phyloP scores from a whole-genome alignment of 257 asterid genomes.

The Prunella vulgaris region DNA sequence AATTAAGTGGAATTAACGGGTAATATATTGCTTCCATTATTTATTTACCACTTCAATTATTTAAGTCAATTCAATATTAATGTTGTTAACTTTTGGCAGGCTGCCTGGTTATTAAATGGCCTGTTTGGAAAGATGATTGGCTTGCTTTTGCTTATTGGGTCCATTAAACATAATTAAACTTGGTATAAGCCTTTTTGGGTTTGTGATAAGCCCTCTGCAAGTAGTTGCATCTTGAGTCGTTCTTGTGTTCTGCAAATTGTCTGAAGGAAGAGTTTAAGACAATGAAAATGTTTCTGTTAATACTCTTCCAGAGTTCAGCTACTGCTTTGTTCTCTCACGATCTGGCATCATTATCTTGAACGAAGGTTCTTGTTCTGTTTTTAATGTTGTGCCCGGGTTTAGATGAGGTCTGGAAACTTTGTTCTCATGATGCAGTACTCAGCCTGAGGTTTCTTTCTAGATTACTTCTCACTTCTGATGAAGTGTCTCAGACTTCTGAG shows the following conservation, averaged over 20 bases:
- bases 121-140: slow-evolving; percentile 54
- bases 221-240: slow-evolving; percentile 23
- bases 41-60: slow-evolving; percentile 14
- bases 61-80: slow-evolving; percentile 35
- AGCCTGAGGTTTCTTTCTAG: slow-evolving; percentile 15
- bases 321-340: slow-evolving; percentile 28
- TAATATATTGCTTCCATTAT: slow-evolving; percentile 33
- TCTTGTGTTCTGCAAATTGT: slow-evolving; percentile 31
- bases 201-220: slow-evolving; percentile 34
- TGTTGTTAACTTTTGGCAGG: slow-evolving; percentile 68
- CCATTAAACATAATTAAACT: slow-evolving; percentile 37
- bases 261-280: slow-evolving; percentile 38
- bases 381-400: slow-evolving; percentile 15
- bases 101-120: slow-evolving; percentile 49
- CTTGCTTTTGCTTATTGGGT: slow-evolving; percentile 53
- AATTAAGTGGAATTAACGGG: slow-evolving; percentile 44
- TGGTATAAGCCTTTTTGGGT: slow-evolving; percentile 50
- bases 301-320: slow-evolving; percentile 34
- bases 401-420: slow-evolving; percentile 12
- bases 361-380: slow-evolving; percentile 26
- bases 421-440: slow-evolving; percentile 8
- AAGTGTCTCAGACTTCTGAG: slow-evolving; percentile 23
- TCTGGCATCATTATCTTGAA: slow-evolving; percentile 22
- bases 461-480: slow-evolving; percentile 11
- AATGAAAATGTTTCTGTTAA: slow-evolving; percentile 22